These are phyloP conservation scores for Francoa sonchifolia DNA, from an alignment of 441 rosid species.

Conservation along the genomic window DNA sequence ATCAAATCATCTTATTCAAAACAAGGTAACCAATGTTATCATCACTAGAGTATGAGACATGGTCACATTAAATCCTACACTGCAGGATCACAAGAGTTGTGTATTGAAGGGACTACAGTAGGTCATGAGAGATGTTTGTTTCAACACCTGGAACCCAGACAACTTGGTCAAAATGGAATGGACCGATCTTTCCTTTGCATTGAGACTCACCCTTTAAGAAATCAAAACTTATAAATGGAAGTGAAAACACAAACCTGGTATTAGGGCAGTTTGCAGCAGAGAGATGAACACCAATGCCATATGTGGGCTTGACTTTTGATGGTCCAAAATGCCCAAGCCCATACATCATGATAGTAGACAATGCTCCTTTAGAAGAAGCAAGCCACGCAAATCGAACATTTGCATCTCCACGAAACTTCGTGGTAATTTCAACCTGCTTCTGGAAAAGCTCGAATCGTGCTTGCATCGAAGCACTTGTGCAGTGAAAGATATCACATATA, in stretches of 20 bases:
- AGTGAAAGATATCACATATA: slow-evolving; percentile 30
- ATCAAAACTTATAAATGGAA: neutral
- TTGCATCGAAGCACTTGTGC: slow-evolving; percentile 31
- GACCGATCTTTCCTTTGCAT: too few species aligned
- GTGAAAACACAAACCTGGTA: slow-evolving; percentile 36
- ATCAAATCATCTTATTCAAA: too few species aligned
- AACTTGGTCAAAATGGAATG: too few species aligned
- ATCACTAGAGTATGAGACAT: too few species aligned
- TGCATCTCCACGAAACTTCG: slow-evolving; percentile 60
- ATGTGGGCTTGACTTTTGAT: slow-evolving; percentile 32
- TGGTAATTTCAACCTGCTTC: slow-evolving; percentile 63
- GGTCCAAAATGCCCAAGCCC: slow-evolving; percentile 68
- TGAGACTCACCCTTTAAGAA: neutral
- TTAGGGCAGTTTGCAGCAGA: slow-evolving; percentile 40
- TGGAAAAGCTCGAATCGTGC: slow-evolving; percentile 59
- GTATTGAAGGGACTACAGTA: too few species aligned
- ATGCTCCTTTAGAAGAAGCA: slow-evolving; percentile 42
- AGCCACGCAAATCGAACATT: slow-evolving; percentile 87
- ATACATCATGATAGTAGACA: slow-evolving; percentile 28
- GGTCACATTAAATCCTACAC: too few species aligned
- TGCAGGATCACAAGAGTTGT: too few species aligned
- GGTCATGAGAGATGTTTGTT: too few species aligned
- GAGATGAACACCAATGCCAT: slow-evolving; percentile 82
- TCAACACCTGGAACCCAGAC: too few species aligned
- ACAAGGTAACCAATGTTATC: too few species aligned